Evolutionary conservation across 1,139 yeast species (phyloP).

Genomic region (Scheffersomyces lignicola): DNA sequence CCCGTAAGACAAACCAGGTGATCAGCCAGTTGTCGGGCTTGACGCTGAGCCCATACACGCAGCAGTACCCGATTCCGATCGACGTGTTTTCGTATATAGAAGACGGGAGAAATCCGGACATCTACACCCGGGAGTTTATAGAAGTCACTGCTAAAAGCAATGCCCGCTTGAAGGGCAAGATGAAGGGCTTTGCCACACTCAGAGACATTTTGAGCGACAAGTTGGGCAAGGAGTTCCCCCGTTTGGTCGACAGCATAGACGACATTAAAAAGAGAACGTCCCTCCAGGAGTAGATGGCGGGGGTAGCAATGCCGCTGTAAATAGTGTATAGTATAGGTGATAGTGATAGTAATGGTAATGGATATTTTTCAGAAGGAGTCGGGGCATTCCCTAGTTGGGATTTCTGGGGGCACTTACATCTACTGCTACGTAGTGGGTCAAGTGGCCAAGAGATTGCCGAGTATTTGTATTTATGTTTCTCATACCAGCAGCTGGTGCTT

Average conservation of each 20-base stretch:
- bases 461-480: too few species aligned
- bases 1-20: constrained; percentile 42
- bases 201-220: constrained; percentile 69
- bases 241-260: constrained; percentile 44
- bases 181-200: constrained; percentile 57
- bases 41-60: constrained; percentile 32
- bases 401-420: too few species aligned
- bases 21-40: constrained; percentile 38
- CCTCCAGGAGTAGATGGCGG: too few species aligned
- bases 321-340: too few species aligned
- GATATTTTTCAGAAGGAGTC: too few species aligned
- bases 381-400: too few species aligned
- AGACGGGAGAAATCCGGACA: constrained; percentile 96
- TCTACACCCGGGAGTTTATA: constrained; percentile 92
- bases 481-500: too few species aligned
- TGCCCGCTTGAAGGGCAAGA: constrained; percentile 84
- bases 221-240: constrained; percentile 76
- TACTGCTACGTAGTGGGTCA: too few species aligned
- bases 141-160: constrained; percentile 88
- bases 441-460: too few species aligned
- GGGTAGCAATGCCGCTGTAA: too few species aligned
- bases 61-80: constrained; percentile 58
- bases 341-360: too few species aligned
- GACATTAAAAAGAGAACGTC: constrained; percentile 34
- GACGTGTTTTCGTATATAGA: constrained; percentile 86